A percentile compares a stretch with the other conserved stretches of the same genome.
Evolutionary conservation across 2,329 filamentous ascomycete species (phyloP).

Genomic region (Aciculosporium take): DNA sequence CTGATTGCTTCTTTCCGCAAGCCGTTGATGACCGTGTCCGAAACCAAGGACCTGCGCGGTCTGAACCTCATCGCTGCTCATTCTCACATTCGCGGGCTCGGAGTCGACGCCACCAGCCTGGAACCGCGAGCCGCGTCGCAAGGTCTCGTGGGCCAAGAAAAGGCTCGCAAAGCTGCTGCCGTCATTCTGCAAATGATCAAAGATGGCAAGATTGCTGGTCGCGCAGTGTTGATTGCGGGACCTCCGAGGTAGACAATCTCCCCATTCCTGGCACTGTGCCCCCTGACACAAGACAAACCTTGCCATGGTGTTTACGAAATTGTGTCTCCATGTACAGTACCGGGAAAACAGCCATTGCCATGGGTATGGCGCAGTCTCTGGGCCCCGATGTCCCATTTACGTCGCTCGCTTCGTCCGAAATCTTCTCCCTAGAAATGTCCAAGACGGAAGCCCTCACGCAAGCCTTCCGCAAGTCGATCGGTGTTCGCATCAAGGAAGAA

Average conservation of each 20-base stretch:
- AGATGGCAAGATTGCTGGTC: constrained; percentile 93
- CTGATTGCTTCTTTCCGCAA: constrained; percentile 15
- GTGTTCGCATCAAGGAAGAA: constrained; percentile 95
- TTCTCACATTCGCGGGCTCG: constrained; percentile 92
- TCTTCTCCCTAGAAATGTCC: constrained; percentile 98
- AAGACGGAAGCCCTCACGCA: constrained; percentile 97
- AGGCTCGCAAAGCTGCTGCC: constrained; percentile 89
- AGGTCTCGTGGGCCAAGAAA: constrained; percentile 89
- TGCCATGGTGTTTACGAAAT: not conserved
- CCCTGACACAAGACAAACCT: not conserved
- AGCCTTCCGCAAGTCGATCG: constrained; percentile 97
- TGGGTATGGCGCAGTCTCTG: constrained; percentile 95
- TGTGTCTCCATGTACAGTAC: constrained; percentile 42
- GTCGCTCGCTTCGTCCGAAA: constrained; percentile 87
- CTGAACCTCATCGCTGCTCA: constrained; percentile 97
- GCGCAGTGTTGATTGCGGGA: constrained; percentile 86
- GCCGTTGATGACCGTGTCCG: constrained; percentile 66
- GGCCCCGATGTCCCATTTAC: constrained; percentile 93
- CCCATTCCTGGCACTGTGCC: not conserved
- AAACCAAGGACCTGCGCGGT: constrained; percentile 89
- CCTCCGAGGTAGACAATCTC: constrained; percentile 52
- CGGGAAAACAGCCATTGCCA: constrained; percentile 95
- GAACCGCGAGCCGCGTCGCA: constrained; percentile 78
- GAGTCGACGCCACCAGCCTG: constrained; percentile 80
- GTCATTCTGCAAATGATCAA: constrained; percentile 98